Evolutionary conservation across 352 stramenopile species (phyloP), one percentile per base, ranked within the genome.

Genomic region (Phytophthora syringae): DNA sequence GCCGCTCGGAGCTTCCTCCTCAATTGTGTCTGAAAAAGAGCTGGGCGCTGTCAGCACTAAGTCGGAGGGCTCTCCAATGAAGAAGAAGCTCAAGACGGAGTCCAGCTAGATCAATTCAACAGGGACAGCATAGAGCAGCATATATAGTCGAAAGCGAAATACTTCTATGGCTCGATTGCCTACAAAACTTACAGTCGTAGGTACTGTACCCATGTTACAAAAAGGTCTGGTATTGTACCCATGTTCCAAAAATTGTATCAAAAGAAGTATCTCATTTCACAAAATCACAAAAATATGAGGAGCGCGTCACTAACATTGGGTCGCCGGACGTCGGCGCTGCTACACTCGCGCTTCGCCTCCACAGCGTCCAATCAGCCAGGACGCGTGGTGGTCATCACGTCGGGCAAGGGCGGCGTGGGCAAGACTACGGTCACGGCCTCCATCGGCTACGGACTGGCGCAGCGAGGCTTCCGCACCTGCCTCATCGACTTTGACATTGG

Each of bases 401-500:
- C 90, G 10, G 93, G 93, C 28, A 98, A 98, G 60, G 93, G 93
- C 13, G 93, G 93, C 34, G 93, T 98, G 16, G 93, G 93, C 21
- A 98, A 98, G 76, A 98, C 93, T 9, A 98, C 92, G 3, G 89
- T 92, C 13, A 95, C 92, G 11, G 93, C 93, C 20, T 95, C 86
- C 34, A 76, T 97, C 34, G 88, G 87, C 53, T 95, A 93, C 76
- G 89, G 89, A 1, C 74, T 97, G 48, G 89, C 89, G 21, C 72
- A 85, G 56, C 85, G 76, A n/a, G 92, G 92, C 25, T 89, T 90
- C 55, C 81, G 84, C 58, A 97, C 89, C 50, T 98, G 90, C 55
- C 82, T 98, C 6, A 96, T 98, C 62, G 93, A 98, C 73, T 98
- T 98, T 75, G 92, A 98, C 76, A 97, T 98, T 68, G 93, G 93